A percentile compares a stretch with the other conserved stretches of the same genome.
Evolutionary conservation across 2,329 filamentous ascomycete species (phyloP).

Genomic region (Sporothrix schenckii): DNA sequence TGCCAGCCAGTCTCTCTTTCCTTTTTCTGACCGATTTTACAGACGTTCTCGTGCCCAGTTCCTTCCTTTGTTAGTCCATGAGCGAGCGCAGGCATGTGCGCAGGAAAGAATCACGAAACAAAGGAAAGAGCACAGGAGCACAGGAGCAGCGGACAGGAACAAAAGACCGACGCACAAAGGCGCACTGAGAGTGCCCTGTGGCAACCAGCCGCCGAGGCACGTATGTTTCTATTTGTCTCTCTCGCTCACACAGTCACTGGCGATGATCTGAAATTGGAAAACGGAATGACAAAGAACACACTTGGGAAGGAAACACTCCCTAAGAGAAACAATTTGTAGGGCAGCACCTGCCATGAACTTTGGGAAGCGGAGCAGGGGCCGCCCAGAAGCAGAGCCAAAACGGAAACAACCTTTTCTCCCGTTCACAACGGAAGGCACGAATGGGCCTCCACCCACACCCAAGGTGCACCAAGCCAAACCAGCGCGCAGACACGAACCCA

Average conservation of each 20-base stretch:
- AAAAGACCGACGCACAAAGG: slow-evolving; percentile 1
- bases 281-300: not conserved
- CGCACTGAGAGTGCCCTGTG: not conserved
- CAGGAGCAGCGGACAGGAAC: not conserved
- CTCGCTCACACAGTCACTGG: not conserved
- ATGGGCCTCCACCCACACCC: slow-evolving; percentile 20
- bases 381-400: not conserved
- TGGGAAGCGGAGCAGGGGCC: not conserved
- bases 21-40: not conserved
- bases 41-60: not conserved
- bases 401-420: slow-evolving; percentile 7
- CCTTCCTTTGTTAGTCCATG: slow-evolving; percentile 20
- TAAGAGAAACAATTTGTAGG: not conserved
- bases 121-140: not conserved
- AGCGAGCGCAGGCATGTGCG: not conserved
- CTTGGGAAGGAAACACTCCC: not conserved
- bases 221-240: slow-evolving; percentile 13
- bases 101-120: not conserved
- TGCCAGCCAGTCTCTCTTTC: not conserved
- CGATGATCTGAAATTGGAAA: slow-evolving; percentile 2
- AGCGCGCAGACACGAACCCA: slow-evolving; percentile 12
- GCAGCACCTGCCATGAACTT: not conserved
- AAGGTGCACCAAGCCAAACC: slow-evolving; percentile 2
- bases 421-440: slow-evolving; percentile 3
- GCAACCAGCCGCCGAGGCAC: not conserved